Evolutionary conservation across 1,284 basidiomycete genomes (phyloP).

Genomic region (Rugiboletus extremiorientalis): DNA sequence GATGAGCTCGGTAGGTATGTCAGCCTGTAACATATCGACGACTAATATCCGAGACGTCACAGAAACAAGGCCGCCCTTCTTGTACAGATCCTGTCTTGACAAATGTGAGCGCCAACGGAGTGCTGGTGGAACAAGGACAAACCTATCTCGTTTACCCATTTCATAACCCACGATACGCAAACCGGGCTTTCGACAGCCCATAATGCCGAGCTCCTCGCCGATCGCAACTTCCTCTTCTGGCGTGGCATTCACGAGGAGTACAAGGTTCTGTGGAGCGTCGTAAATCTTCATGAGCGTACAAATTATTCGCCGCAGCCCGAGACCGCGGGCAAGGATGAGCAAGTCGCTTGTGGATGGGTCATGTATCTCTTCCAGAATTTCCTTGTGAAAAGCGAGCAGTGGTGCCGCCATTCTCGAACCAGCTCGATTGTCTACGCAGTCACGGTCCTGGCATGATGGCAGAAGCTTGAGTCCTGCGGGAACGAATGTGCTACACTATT

Average conservation of each 20-base stretch:
- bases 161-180: slow-evolving; percentile 86
- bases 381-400: slow-evolving; percentile 64
- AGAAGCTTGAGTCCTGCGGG: too few species aligned
- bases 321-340: slow-evolving; percentile 82
- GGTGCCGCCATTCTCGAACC: slow-evolving; percentile 22
- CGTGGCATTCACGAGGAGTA: slow-evolving; percentile 87
- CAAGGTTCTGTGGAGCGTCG: slow-evolving; percentile 81
- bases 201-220: slow-evolving; percentile 89
- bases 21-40: slow-evolving; percentile 90
- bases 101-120: neutral
- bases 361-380: slow-evolving; percentile 64
- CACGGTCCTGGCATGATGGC: too few species aligned
- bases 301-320: slow-evolving; percentile 80
- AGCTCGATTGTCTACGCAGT: neutral
- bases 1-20: slow-evolving; percentile 83
- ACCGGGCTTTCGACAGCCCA: slow-evolving; percentile 88
- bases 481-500: too few species aligned
- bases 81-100: slow-evolving; percentile 80
- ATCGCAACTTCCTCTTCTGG: slow-evolving; percentile 89
- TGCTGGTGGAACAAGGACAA: neutral
- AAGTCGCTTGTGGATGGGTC: slow-evolving; percentile 83
- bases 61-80: slow-evolving; percentile 85
- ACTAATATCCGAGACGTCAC: slow-evolving; percentile 94
- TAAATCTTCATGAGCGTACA: slow-evolving; percentile 92
- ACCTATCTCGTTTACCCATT: slow-evolving; percentile 80